Conservation (phyloP, 352 stramenopile species). For the Phytophthora hybrid region DNA sequence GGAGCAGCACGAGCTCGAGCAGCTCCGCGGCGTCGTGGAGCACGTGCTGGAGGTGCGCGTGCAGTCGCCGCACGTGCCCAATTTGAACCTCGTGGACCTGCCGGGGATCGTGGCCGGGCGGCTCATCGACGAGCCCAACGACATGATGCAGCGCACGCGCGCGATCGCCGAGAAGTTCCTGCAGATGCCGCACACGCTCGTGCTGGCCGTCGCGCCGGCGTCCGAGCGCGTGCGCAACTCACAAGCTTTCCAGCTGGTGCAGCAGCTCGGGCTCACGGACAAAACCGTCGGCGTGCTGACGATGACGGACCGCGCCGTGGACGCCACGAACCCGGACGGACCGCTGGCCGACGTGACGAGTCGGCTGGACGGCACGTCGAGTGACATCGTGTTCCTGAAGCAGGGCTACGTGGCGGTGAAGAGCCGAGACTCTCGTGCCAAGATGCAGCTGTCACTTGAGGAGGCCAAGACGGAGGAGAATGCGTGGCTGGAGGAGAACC, state of each 20-base stretch:
- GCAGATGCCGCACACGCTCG: conserved; percentile 43
- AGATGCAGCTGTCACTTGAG: conserved; percentile 26
- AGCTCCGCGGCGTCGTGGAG: conserved; percentile 38
- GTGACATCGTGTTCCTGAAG: conserved; percentile 45
- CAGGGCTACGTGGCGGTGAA: conserved; percentile 53
- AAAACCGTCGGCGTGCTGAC: conserved; percentile 54
- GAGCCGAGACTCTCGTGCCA: conserved; percentile 42
- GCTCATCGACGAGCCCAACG: conserved; percentile 37
- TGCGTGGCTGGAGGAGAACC: conserved; percentile 38
- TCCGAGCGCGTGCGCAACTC: conserved; percentile 48
- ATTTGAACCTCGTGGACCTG: conserved; percentile 53
- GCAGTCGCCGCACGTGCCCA: conserved; percentile 44
- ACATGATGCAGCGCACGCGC: conserved; percentile 55
- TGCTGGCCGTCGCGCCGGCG: conserved; percentile 51
- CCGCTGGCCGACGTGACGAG: conserved; percentile 38
- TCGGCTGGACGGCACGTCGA: conserved; percentile 37
- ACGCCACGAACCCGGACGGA: conserved; percentile 31
- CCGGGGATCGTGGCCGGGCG: conserved; percentile 50
- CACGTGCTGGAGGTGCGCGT: conserved; percentile 55
- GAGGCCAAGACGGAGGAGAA: conserved; percentile 37
- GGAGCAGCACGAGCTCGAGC: conserved; percentile 19
- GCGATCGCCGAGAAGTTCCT: conserved; percentile 50
- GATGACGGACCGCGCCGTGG: conserved; percentile 48
- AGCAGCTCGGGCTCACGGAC: conserved; percentile 44
- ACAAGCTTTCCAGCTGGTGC: conserved; percentile 57